phyloP scores from a whole-genome alignment of 495 filamentous ascomycete genomes.

The Tuber brumale region DNA sequence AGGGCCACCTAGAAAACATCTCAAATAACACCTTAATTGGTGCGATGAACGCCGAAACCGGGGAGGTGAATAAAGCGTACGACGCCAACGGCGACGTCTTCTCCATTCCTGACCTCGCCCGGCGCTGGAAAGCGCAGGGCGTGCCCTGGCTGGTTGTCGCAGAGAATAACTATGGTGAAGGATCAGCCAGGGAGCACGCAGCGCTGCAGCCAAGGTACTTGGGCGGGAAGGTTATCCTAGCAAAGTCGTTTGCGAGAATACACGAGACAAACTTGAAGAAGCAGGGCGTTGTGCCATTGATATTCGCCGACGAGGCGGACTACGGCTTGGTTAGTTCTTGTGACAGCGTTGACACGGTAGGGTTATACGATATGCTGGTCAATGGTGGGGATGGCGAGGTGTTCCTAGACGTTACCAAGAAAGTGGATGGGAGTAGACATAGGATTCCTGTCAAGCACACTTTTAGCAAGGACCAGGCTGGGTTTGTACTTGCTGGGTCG shows the following conservation, averaged over 20 bases:
- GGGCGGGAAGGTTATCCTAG: slow-evolving; percentile 76
- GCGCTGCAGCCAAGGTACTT: slow-evolving; percentile 94
- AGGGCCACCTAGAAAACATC: slow-evolving; percentile 97
- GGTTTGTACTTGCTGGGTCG: slow-evolving; percentile 86
- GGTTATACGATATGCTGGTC: slow-evolving; percentile 71
- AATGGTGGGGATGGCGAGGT: slow-evolving; percentile 77
- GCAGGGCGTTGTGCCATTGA: slow-evolving; percentile 91
- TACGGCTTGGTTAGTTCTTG: slow-evolving; percentile 76
- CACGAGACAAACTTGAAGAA: slow-evolving; percentile 99
- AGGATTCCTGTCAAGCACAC: slow-evolving; percentile 65
- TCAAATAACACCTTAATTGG: slow-evolving; percentile 92
- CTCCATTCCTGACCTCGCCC: slow-evolving; percentile 77
- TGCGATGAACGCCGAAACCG: slow-evolving; percentile 83
- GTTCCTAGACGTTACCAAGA: slow-evolving; percentile 55
- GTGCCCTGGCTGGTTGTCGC: slow-evolving; percentile 86
- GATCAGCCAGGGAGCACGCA: slow-evolving; percentile 88
- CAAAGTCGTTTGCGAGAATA: slow-evolving; percentile 90
- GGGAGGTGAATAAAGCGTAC: slow-evolving; percentile 84
- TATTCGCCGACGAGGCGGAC: slow-evolving; percentile 76
- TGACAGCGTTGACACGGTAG: slow-evolving; percentile 73
- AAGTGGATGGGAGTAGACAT: slow-evolving; percentile 55
- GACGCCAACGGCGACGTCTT: slow-evolving; percentile 62
- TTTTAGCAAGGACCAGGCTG: slow-evolving; percentile 77
- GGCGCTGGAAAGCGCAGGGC: slow-evolving; percentile 66
- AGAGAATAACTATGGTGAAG: slow-evolving; percentile 97